Evolutionary conservation across 2,329 filamentous ascomycete genomes (phyloP).

Genomic region (Xylaria sp.): DNA sequence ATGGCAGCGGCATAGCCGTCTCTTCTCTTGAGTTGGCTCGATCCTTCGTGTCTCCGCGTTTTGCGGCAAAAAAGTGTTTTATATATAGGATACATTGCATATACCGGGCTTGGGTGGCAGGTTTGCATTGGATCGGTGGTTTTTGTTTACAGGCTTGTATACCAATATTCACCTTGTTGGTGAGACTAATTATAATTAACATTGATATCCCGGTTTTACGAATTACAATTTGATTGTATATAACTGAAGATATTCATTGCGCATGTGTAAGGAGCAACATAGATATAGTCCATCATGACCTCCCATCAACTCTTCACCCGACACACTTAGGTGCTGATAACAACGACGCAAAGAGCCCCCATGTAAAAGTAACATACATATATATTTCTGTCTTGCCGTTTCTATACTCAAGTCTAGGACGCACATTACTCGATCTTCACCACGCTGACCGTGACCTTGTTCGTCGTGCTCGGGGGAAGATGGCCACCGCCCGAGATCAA

Average conservation of each 20-base stretch:
- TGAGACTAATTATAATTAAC: not conserved
- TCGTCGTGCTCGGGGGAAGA: slow-evolving; percentile 49
- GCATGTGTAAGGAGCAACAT: too few species aligned
- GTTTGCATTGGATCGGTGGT: slow-evolving; percentile 10
- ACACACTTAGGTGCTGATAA: too few species aligned
- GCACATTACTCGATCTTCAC: slow-evolving; percentile 19
- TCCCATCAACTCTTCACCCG: too few species aligned
- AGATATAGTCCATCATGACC: too few species aligned
- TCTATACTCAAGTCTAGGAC: too few species aligned
- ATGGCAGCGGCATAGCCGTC: not conserved
- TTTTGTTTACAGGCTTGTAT: not conserved
- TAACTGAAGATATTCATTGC: too few species aligned
- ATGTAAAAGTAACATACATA: too few species aligned
- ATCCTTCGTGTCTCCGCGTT: not conserved
- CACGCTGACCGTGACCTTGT: slow-evolving; percentile 42
- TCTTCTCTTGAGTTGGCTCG: not conserved
- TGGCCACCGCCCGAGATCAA: slow-evolving; percentile 46
- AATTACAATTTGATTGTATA: too few species aligned
- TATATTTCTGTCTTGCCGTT: too few species aligned
- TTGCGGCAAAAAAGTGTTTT: not conserved
- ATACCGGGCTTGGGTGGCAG: slow-evolving; percentile 1
- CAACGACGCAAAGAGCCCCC: too few species aligned
- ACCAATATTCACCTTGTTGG: not conserved
- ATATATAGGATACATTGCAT: slow-evolving; percentile 11
- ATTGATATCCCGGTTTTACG: too few species aligned